These are phyloP conservation scores for Lactarius vividus DNA, from an alignment of 768 basidiomycete species.

Conservation along the genomic window DNA sequence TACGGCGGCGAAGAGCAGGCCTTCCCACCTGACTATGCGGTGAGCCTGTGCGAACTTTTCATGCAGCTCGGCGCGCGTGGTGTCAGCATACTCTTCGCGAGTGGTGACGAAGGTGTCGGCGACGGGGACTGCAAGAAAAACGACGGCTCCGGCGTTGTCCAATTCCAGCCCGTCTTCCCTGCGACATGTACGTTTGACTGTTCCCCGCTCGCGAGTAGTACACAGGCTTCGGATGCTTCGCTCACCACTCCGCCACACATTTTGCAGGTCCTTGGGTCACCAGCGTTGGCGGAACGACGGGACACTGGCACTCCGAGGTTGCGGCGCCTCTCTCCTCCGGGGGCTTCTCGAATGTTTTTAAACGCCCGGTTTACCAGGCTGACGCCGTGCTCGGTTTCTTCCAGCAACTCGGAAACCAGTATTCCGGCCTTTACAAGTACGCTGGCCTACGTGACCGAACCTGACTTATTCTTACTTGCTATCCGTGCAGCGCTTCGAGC, in stretches of 20 bases:
- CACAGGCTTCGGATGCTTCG: neutral
- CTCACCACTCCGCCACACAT: neutral
- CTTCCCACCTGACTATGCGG: too few species aligned
- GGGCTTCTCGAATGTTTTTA: neutral
- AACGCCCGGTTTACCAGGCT: neutral
- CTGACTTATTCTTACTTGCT: neutral
- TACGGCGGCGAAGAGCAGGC: neutral
- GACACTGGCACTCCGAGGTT: neutral
- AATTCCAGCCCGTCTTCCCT: neutral
- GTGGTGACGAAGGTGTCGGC: too few species aligned
- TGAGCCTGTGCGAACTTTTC: too few species aligned
- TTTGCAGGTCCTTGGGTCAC: neutral
- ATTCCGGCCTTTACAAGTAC: too few species aligned
- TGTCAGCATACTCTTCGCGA: too few species aligned
- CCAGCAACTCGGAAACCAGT: neutral
- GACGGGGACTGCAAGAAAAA: too few species aligned
- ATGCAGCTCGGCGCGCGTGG: too few species aligned
- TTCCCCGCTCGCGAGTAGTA: neutral
- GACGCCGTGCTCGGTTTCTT: neutral
- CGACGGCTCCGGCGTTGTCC: neutral
- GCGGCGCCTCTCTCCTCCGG: neutral
- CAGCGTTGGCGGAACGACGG: neutral
- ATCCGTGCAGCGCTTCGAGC: neutral
- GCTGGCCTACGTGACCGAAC: neutral
- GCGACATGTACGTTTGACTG: neutral